Percentiles rank a stretch among this genome's conserved stretches.
Evolutionary conservation across 2,329 filamentous ascomycete species (phyloP).

Genomic region (Pleurostoma richardsiae): DNA sequence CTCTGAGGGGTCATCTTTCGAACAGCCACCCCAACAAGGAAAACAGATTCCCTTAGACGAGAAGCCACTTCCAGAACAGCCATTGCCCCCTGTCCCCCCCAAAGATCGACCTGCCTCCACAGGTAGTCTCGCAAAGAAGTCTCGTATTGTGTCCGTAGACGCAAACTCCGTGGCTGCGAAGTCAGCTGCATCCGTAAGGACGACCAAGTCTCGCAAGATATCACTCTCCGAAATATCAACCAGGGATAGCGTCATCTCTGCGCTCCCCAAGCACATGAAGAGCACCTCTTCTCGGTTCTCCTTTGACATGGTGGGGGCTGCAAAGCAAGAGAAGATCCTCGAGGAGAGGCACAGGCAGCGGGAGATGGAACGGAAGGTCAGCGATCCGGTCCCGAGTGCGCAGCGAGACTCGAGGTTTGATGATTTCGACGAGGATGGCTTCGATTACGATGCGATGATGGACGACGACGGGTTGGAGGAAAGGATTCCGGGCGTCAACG

Average conservation of each 20-base stretch:
- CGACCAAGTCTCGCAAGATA: slow-evolving; percentile 44
- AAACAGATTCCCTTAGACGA: slow-evolving; percentile 11
- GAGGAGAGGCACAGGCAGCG: slow-evolving; percentile 69
- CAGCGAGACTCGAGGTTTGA: slow-evolving; percentile 50
- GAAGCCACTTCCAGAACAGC: slow-evolving; percentile 14
- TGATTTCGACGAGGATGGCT: slow-evolving; percentile 56
- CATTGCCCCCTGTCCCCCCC: slow-evolving; percentile 28
- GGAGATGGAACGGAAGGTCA: slow-evolving; percentile 54
- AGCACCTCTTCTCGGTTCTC: slow-evolving; percentile 77
- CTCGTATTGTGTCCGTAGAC: slow-evolving; percentile 22
- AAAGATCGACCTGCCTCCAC: slow-evolving; percentile 25
- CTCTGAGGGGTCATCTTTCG: slow-evolving; percentile 5
- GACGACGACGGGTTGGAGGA: slow-evolving; percentile 63
- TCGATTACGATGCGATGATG: slow-evolving; percentile 60
- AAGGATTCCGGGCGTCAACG: slow-evolving; percentile 55
- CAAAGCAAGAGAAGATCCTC: slow-evolving; percentile 61
- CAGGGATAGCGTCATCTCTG: slow-evolving; percentile 36
- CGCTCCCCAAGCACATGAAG: slow-evolving; percentile 61
- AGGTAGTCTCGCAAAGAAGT: slow-evolving; percentile 25
- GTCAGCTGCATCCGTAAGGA: slow-evolving; percentile 22
- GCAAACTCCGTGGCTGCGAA: slow-evolving; percentile 5
- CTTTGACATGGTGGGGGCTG: slow-evolving; percentile 72
- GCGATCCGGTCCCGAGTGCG: slow-evolving; percentile 24
- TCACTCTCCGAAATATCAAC: slow-evolving; percentile 45
- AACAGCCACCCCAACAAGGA: background rate